These are phyloP conservation scores for Fusarium haematococcum DNA, from an alignment of 2,329 filamentous ascomycete genomes.

Conservation along the genomic window DNA sequence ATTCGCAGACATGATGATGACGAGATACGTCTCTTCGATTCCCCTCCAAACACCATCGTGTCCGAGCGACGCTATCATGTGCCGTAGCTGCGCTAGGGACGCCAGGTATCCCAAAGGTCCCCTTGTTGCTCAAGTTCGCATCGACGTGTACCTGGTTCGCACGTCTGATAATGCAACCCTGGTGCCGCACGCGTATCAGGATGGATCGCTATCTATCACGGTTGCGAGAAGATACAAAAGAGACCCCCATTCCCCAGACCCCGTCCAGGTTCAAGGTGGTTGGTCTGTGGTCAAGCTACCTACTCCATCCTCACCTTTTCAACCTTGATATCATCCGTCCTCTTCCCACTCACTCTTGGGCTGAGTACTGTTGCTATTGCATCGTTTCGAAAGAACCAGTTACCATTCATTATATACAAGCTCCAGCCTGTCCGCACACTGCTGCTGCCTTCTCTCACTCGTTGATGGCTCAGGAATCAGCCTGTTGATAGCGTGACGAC, in stretches of 20 bases:
- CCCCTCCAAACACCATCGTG: constrained; percentile 4
- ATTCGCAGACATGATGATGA: constrained; percentile 16
- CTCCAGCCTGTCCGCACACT: background rate
- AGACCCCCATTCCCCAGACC: constrained; percentile 29
- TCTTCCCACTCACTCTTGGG: constrained; percentile 13
- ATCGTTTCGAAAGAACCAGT: constrained; percentile 7
- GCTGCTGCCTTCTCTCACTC: constrained; percentile 7
- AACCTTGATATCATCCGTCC: background rate
- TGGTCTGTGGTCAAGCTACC: constrained; percentile 17
- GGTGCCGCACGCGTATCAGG: constrained; percentile 33
- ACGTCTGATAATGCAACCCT: constrained; percentile 38
- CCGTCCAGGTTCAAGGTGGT: constrained; percentile 12
- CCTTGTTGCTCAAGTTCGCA: constrained; percentile 28
- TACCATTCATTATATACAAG: constrained; percentile 19
- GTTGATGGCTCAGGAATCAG: constrained; percentile 15
- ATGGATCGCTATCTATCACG: background rate
- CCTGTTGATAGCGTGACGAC: constrained; percentile 34
- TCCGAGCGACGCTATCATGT: constrained; percentile 22
- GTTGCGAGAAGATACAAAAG: constrained; percentile 31
- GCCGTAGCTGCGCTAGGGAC: constrained; percentile 28
- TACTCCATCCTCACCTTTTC: constrained; percentile 2
- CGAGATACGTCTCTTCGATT: constrained; percentile 27
- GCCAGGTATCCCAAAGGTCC: constrained; percentile 23
- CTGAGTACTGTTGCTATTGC: constrained; percentile 7
- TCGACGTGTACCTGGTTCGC: constrained; percentile 32